Evolutionary conservation across 768 basidiomycete genomes (phyloP).

Genomic region (Auricularia sp.): DNA sequence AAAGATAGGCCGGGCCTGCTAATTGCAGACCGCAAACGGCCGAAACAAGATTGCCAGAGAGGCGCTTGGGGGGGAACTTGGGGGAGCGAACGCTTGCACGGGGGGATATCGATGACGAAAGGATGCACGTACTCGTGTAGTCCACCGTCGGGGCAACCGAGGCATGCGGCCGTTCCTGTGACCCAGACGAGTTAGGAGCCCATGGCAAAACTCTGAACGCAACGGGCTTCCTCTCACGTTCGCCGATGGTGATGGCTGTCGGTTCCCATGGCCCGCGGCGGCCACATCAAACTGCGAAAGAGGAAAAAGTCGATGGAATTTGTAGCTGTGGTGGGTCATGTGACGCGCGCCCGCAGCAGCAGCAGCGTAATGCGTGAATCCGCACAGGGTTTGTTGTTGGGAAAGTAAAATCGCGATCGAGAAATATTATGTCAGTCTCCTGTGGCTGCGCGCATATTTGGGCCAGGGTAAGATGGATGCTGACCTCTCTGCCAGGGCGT

Average conservation of each 20-base stretch:
- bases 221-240: not conserved
- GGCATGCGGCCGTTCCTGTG: not conserved
- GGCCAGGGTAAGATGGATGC: constrained; percentile 1
- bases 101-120: not conserved
- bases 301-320: constrained; percentile 94
- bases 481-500: constrained; percentile 86
- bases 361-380: not conserved
- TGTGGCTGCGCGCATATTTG: not conserved
- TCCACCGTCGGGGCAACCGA: not conserved
- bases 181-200: not conserved
- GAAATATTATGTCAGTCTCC: constrained; percentile 5
- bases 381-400: not conserved
- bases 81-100: not conserved
- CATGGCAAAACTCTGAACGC: not conserved
- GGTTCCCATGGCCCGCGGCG: constrained; percentile 21
- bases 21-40: not conserved
- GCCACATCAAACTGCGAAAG: constrained; percentile 85
- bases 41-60: not conserved
- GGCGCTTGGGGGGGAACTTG: not conserved
- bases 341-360: constrained; percentile 13
- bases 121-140: not conserved
- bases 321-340: constrained; percentile 53
- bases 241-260: not conserved
- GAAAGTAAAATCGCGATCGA: not conserved
- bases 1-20: too few relatives aligned